These are phyloP conservation scores for Pyricularia pennisetigena DNA, from an alignment of 2,329 filamentous ascomycete species.

Conservation along the genomic window DNA sequence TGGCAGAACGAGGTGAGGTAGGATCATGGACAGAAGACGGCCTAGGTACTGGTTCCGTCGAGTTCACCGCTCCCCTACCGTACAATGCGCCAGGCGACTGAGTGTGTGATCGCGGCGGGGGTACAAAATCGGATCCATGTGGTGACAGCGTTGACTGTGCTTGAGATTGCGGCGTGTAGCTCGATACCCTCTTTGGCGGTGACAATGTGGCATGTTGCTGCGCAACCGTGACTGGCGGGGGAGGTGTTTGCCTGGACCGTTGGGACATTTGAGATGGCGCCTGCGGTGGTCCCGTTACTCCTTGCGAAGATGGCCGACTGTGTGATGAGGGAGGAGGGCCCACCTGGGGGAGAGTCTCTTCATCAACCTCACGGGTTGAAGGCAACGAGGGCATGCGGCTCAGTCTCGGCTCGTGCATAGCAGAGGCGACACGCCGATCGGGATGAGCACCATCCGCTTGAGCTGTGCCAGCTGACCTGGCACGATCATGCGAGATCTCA, in stretches of 20 bases:
- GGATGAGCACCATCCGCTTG: conserved; percentile 29
- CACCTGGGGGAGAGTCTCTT: conserved; percentile 25
- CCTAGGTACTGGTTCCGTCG: conserved; percentile 36
- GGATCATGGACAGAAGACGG: conserved; percentile 43
- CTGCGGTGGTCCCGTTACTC: neutral
- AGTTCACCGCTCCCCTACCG: conserved; percentile 21
- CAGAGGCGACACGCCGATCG: conserved; percentile 41
- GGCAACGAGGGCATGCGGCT: conserved; percentile 48
- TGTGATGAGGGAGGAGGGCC: neutral
- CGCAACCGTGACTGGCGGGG: conserved; percentile 26
- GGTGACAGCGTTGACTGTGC: conserved; percentile 3
- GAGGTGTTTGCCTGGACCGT: conserved; percentile 36
- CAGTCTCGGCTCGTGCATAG: conserved; percentile 41
- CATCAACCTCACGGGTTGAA: conserved; percentile 52
- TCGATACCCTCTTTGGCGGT: conserved; percentile 46
- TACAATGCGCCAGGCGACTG: conserved; percentile 47
- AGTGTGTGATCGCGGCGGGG: conserved; percentile 50
- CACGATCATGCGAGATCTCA: conserved; percentile 35
- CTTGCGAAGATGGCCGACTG: neutral
- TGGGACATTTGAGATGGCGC: conserved; percentile 7
- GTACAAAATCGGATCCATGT: conserved; percentile 29
- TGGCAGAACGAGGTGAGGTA: conserved; percentile 24
- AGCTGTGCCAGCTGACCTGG: conserved; percentile 12
- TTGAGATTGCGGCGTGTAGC: conserved; percentile 33
- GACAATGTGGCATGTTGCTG: conserved; percentile 33